Base-by-base conservation (phyloP, 208 protist species). In the Leishmania gerbilli region DNA sequence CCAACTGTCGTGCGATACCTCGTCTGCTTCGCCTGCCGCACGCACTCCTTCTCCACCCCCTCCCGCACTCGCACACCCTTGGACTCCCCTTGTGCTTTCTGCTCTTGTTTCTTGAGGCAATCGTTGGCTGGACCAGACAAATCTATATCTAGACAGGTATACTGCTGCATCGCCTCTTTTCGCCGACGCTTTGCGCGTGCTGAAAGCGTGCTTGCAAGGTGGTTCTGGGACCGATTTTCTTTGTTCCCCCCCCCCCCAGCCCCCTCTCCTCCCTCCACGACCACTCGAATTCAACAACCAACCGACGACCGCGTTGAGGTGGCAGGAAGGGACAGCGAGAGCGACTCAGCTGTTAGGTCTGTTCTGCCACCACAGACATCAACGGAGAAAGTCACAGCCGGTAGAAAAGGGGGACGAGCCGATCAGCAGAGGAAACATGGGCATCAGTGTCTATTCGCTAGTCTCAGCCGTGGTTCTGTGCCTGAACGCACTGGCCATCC, bases 401-500 rank as follows among this genome's bases (percentile, higher is more conserved):
- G 17, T 11, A 9, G 2, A 15, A 53, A 55, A 74, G 7, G 42
- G 13, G 45, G 69, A 24, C 45, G 24, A n/a, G 55, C 42, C 19
- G 69, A 31, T 51, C 69, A 6, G 51, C 21, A 15, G 27, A 34
- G 9, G 2, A 27, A 74, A 71, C 49, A 97, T 97, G 92, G 87
- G 88, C n/a, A 86, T 97, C 60, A 93, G 90, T 75, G 62, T 97
- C 56, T 94, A 88, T 77, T 86, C 79, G 21, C 84, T 97, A 34
- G 60, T 90, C 47, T 83, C 87, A 40, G 89, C 92, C 24, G 68
- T 90, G 7, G 81, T 92, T 74, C 78, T 97, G 74, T 87, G 84
- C 65, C 79, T 95, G 34, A 97, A 97, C 71, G 91, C 90, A 11
- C 87, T 97, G 11, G 92, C 93, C 65, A 96, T 97, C 64, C 84